Percentiles rank a stretch among this genome's conserved stretches.
These are phyloP conservation scores for Mariannaea elegans DNA, from an alignment of 2,329 filamentous ascomycete genomes.

Conservation along the genomic window DNA sequence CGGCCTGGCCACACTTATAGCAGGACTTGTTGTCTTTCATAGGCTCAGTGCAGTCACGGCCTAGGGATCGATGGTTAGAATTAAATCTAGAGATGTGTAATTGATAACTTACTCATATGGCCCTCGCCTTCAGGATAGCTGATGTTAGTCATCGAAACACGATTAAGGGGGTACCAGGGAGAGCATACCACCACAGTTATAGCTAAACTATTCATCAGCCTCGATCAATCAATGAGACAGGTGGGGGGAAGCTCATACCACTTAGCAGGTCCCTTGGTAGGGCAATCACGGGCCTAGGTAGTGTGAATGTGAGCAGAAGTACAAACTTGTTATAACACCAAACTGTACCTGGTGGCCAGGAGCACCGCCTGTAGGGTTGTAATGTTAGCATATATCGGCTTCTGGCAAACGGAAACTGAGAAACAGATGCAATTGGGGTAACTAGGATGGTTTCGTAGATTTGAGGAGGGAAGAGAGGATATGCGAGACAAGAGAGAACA, in stretches of 20 bases:
- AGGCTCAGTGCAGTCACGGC: constrained; percentile 90
- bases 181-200: constrained; percentile 80
- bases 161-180: background rate
- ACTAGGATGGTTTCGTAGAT: background rate
- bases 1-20: constrained; percentile 82
- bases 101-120: constrained; percentile 76
- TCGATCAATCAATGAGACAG: background rate
- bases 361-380: constrained; percentile 68
- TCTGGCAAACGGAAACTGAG: background rate
- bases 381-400: constrained; percentile 30
- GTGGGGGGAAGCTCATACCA: constrained; percentile 64
- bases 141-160: constrained; percentile 36
- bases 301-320: constrained; percentile 24
- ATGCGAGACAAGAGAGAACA: background rate
- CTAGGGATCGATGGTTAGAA: constrained; percentile 49
- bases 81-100: background rate
- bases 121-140: constrained; percentile 61
- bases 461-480: background rate
- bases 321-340: constrained; percentile 21
- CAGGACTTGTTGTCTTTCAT: constrained; percentile 86
- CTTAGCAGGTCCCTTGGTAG: constrained; percentile 82
- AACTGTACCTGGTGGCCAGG: constrained; percentile 75
- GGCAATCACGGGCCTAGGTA: constrained; percentile 81
- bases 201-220: constrained; percentile 59
- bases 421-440: background rate